Evolutionary conservation across 2,329 filamentous ascomycete species (phyloP).

Genomic region (Fusarium sp.): DNA sequence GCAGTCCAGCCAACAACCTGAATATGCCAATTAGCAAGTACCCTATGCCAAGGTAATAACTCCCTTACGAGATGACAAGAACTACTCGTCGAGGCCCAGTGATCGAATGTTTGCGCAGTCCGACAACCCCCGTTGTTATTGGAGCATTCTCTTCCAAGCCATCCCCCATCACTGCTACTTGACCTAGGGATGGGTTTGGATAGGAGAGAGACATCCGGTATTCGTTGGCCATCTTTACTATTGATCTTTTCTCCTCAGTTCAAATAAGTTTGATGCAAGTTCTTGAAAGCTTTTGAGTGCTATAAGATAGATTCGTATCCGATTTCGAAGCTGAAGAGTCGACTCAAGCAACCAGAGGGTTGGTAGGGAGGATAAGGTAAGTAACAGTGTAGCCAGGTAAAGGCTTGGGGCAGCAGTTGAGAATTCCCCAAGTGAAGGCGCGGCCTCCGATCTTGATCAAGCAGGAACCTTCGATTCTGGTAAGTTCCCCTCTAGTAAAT

Average conservation of each 20-base stretch:
- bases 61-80: slow-evolving; percentile 53
- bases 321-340: not conserved
- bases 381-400: not conserved
- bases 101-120: slow-evolving; percentile 41
- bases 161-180: slow-evolving; percentile 43
- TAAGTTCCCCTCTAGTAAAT: no score
- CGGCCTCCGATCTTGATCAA: not conserved
- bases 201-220: slow-evolving; percentile 50
- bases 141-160: slow-evolving; percentile 2
- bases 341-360: not conserved
- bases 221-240: slow-evolving; percentile 44
- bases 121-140: slow-evolving; percentile 13
- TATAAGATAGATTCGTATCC: not conserved
- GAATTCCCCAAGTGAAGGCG: not conserved
- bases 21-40: slow-evolving; percentile 29
- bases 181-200: slow-evolving; percentile 49
- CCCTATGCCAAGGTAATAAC: not conserved
- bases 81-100: slow-evolving; percentile 45
- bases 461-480: not conserved
- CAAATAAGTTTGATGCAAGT: not conserved
- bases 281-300: not conserved
- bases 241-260: not conserved
- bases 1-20: slow-evolving; percentile 63
- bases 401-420: not conserved
- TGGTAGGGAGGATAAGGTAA: not conserved